These are phyloP conservation scores for Calonectria fujianensis DNA, from an alignment of 2,329 filamentous ascomycete genomes.

Conservation along the genomic window DNA sequence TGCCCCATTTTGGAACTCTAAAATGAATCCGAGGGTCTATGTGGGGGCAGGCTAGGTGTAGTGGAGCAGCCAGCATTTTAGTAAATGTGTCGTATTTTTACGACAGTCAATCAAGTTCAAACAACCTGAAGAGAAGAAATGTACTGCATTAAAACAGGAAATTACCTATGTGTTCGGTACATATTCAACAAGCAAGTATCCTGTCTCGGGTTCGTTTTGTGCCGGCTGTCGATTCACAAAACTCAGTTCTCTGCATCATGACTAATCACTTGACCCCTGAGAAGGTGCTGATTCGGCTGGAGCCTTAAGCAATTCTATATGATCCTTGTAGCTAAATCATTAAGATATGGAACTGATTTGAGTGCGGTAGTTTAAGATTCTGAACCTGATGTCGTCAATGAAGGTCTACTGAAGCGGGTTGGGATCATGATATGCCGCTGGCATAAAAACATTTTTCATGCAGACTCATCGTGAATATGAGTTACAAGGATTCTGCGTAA, in stretches of 20 bases:
- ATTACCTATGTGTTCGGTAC: background rate
- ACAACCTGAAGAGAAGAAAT: background rate
- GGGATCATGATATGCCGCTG: background rate
- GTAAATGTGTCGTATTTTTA: background rate
- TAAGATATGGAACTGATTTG: background rate
- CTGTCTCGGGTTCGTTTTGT: background rate
- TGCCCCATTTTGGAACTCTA: background rate
- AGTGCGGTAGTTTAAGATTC: background rate
- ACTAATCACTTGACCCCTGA: too few species aligned
- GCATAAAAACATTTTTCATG: background rate
- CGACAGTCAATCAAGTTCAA: background rate
- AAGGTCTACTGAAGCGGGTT: background rate
- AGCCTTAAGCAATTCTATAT: too few species aligned
- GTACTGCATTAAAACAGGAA: background rate
- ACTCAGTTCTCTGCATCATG: too few species aligned
- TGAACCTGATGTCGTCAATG: background rate
- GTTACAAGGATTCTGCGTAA: background rate
- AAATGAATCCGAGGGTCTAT: background rate
- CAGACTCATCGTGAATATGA: background rate
- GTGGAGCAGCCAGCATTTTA: background rate
- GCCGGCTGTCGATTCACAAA: too few species aligned
- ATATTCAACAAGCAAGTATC: background rate
- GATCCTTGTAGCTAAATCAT: background rate
- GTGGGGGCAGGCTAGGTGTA: background rate
- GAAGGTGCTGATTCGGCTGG: too few species aligned